Percentiles rank a stretch among this genome's conserved stretches.
phyloP scores from a whole-genome alignment of 192 early-diverging fungal genomes.

The Entomortierella chlamydospora region DNA sequence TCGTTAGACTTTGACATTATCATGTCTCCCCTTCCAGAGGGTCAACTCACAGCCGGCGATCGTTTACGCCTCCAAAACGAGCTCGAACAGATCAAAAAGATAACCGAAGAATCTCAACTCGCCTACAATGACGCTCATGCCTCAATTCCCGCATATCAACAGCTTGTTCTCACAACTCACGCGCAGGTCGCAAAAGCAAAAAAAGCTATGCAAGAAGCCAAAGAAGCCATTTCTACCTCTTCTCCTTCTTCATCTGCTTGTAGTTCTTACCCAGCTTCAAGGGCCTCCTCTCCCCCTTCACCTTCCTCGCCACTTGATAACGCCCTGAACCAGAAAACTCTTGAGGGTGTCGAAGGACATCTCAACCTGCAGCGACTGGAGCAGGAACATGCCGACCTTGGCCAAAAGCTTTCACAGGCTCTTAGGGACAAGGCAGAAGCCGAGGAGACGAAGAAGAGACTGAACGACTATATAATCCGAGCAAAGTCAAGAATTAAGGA shows the following conservation, averaged over 20 bases:
- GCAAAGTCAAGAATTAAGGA: conserved; percentile 53
- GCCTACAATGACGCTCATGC: conserved; percentile 50
- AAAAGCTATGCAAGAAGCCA: conserved; percentile 34
- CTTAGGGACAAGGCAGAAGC: conserved; percentile 52
- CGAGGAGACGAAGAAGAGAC: conserved; percentile 46
- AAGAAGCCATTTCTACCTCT: conserved; percentile 25
- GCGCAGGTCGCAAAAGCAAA: conserved; percentile 49
- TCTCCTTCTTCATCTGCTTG: conserved; percentile 9
- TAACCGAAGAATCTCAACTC: conserved; percentile 25
- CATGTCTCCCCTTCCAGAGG: conserved; percentile 30
- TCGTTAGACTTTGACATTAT: conserved; percentile 5
- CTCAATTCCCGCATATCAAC: conserved; percentile 42
- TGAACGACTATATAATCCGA: conserved; percentile 41
- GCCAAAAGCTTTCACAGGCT: conserved; percentile 35
- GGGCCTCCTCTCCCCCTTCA: conserved; percentile 43
- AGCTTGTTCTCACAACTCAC: conserved; percentile 49
- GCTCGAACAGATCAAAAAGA: conserved; percentile 30
- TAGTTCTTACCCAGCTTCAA: conserved; percentile 15
- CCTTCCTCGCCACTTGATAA: conserved; percentile 37
- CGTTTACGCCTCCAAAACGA: conserved; percentile 40
- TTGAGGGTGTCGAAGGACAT: neutral
- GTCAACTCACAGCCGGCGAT: conserved; percentile 24
- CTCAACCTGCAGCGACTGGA: conserved; percentile 21
- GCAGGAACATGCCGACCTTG: conserved; percentile 40
- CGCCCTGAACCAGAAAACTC: neutral